These are phyloP conservation scores for Sarcodon aspratus DNA, from an alignment of 768 basidiomycete genomes.

Conservation along the genomic window DNA sequence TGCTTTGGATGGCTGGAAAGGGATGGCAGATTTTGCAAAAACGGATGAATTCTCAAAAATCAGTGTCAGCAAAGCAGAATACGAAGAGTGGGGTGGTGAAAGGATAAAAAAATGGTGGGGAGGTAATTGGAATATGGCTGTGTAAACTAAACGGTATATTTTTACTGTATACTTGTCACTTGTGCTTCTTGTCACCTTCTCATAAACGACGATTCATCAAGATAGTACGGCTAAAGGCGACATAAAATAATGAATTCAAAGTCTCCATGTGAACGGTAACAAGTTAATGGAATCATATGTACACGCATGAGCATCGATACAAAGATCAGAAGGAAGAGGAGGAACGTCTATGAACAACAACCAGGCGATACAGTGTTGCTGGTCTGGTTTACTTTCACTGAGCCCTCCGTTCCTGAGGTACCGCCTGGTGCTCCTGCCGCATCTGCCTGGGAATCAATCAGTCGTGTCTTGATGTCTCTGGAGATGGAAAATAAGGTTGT, in stretches of 20 bases:
- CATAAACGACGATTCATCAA: no score
- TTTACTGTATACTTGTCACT: neutral
- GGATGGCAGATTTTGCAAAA: constrained; percentile 72
- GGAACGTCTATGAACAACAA: constrained; percentile 31
- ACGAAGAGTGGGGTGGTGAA: constrained; percentile 85
- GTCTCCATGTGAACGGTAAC: neutral
- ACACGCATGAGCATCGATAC: no score
- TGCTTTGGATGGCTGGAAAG: constrained; percentile 75
- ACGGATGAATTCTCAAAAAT: constrained; percentile 42
- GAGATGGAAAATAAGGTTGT: neutral
- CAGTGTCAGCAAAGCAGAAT: constrained; percentile 67
- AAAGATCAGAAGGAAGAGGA: neutral
- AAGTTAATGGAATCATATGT: neutral
- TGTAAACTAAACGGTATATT: neutral
- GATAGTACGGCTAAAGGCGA: no score
- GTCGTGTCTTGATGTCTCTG: constrained; percentile 94
- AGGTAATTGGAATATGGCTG: constrained; percentile 67
- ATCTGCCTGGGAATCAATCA: constrained; percentile 89
- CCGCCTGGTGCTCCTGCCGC: constrained; percentile 26
- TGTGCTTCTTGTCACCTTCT: neutral
- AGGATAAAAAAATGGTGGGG: constrained; percentile 86
- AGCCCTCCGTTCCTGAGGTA: constrained; percentile 35
- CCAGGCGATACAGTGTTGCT: constrained; percentile 26
- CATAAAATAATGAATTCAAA: neutral
- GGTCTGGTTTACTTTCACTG: constrained; percentile 59